Base-by-base conservation (phyloP, 805 yeast genomes). In the Priceomyces castillae region DNA sequence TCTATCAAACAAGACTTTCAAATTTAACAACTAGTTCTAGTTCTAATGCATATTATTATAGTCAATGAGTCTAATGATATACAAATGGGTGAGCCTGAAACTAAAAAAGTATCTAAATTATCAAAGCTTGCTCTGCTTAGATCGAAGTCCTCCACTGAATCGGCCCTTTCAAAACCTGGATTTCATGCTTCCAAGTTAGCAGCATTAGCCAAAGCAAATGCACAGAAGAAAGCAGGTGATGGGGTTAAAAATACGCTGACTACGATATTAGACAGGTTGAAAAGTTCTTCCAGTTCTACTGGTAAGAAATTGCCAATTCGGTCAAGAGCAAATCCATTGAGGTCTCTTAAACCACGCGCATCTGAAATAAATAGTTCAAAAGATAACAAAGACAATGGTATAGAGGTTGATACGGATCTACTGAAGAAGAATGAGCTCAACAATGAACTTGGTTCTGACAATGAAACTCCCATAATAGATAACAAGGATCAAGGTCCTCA, bases 191-290 rank as follows among this genome's bases (percentile, higher is more conserved):
- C 46, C 11, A 76, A 75, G 50, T 56, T 77, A 38, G 73, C 78
- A 31, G 66, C 66, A 25, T 60, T 78, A 51, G 81, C 81, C n/a
- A 70, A 67, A 49, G 62, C 68, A 34, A 64, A 74, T 44, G 50
- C 49, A 30, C 37, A 39, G n/a, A 34, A 10, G n/a, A 37, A 18
- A 34, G 4, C 6, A 7, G 37, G 15, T 15, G 12, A n/a, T 15
- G 15, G 17, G n/a, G 9, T 12, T 14, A 14, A 11, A 17, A 41
- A 41, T 28, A 43, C 22, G 30, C 43, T 41, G 15, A 19, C 40
- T 16, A 41, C 23, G 18, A 44, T 44, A 4, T 19, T 44, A 16
- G 37, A 39, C 22, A 37, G 35, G 17, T 28, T 28, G 31, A 28
- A n/a, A n/a, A 28, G 10, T 28, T 4, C 5, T 10, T 28, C 31